phyloP scores from a whole-genome alignment of 1,284 basidiomycete species.

The Entoloma clypeatum region DNA sequence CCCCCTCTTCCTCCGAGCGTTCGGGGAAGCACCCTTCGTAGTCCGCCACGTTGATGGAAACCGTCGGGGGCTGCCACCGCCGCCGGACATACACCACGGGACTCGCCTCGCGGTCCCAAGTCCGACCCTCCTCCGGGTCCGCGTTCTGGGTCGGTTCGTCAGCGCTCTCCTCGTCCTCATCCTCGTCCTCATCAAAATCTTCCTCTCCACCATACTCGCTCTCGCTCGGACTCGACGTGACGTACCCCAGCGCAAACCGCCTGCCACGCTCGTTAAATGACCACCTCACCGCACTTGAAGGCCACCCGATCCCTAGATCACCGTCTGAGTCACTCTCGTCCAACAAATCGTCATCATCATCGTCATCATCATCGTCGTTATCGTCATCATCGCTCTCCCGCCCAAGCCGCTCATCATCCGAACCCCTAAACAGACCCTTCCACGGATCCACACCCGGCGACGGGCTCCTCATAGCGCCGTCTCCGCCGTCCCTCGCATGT shows the following conservation, averaged over 20 bases:
- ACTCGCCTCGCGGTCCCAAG: slow-evolving; percentile 24
- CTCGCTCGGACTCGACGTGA: slow-evolving; percentile 3
- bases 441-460: slow-evolving; percentile 48
- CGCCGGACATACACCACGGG: slow-evolving; percentile 42
- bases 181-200: slow-evolving; percentile 25
- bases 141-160: slow-evolving; percentile 15
- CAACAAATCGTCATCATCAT: slow-evolving; percentile 22
- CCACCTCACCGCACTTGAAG: too few relatives aligned
- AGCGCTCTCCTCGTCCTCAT: slow-evolving; percentile 11
- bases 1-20: slow-evolving; percentile 28
- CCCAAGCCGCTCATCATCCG: slow-evolving; percentile 30
- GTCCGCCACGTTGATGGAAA: slow-evolving; percentile 34
- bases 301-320: slow-evolving; percentile 12
- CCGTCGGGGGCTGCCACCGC: slow-evolving; percentile 55
- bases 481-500: slow-evolving; percentile 35
- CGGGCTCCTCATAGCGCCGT: slow-evolving; percentile 10
- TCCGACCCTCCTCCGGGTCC: slow-evolving; percentile 26
- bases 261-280: too few relatives aligned
- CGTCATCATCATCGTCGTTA: slow-evolving; percentile 30
- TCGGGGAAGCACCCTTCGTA: slow-evolving; percentile 35
- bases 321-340: slow-evolving; percentile 24
- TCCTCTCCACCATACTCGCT: slow-evolving; percentile 17
- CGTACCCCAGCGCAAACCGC: neutral
- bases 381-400: slow-evolving; percentile 33
- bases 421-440: slow-evolving; percentile 58